These are phyloP conservation scores for Aspergillus novoparasiticus DNA, from an alignment of 2,329 filamentous ascomycete species.

Conservation along the genomic window DNA sequence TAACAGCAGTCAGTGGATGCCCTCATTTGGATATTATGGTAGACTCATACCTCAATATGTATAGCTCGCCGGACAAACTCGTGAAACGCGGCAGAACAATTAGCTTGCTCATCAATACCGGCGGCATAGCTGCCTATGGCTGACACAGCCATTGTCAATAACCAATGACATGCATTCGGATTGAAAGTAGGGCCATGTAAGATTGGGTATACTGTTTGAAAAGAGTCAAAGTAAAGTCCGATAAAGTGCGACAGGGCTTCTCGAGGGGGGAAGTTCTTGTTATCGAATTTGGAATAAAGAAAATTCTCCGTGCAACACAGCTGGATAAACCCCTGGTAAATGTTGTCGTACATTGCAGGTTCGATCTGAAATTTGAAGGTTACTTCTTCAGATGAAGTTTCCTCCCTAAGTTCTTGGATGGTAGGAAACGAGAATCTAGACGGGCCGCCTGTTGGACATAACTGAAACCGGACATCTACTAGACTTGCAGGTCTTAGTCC, in stretches of 20 bases:
- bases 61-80: constrained; percentile 46
- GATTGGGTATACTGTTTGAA: constrained; percentile 45
- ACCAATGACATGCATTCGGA: constrained; percentile 41
- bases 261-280: constrained; percentile 31
- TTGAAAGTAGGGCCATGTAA: constrained; percentile 43
- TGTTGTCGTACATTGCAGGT: constrained; percentile 28
- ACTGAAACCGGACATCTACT: constrained; percentile 12
- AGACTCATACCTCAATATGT: constrained; percentile 33
- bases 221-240: constrained; percentile 40
- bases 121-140: constrained; percentile 44
- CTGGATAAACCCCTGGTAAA: constrained; percentile 33
- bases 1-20: constrained; percentile 4
- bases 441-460: constrained; percentile 14
- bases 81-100: constrained; percentile 40
- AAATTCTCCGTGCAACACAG: constrained; percentile 35
- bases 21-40: too few relatives aligned
- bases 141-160: constrained; percentile 42
- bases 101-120: constrained; percentile 28
- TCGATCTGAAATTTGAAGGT: constrained; percentile 23
- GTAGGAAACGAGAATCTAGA: constrained; percentile 28
- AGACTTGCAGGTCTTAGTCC: constrained; percentile 18
- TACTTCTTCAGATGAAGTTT: constrained; percentile 19
- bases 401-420: constrained; percentile 19
- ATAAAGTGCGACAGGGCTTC: constrained; percentile 35
- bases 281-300: constrained; percentile 36